A percentile compares a stretch with the other conserved stretches of the same genome.
phyloP scores from a whole-genome alignment of 352 stramenopile species.

The Phytopythium montanum region DNA sequence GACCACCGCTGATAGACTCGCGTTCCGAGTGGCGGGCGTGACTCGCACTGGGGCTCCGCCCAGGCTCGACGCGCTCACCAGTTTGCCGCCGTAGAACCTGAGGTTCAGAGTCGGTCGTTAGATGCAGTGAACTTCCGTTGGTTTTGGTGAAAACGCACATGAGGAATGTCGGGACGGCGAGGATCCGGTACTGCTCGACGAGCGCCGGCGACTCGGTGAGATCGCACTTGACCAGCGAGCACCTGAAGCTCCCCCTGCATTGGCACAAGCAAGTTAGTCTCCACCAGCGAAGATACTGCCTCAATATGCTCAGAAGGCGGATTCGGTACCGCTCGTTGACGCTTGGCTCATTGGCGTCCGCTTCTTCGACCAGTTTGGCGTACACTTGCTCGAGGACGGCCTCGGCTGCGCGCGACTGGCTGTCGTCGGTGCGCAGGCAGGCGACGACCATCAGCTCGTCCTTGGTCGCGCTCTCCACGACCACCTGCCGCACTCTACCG shows the following conservation, averaged over 20 bases:
- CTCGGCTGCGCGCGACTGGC: conserved; percentile 46
- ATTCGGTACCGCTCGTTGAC: not conserved
- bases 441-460: conserved; percentile 66
- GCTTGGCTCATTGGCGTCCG: not conserved
- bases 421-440: conserved; percentile 65
- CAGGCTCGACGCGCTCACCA: conserved; percentile 62
- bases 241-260: conserved; percentile 28
- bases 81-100: conserved; percentile 59
- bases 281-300: not conserved
- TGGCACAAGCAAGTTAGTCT: not conserved
- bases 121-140: not conserved
- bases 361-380: conserved; percentile 19
- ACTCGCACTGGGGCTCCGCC: conserved; percentile 49
- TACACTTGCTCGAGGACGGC: conserved; percentile 61
- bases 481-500: conserved; percentile 40
- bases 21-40: conserved; percentile 52
- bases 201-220: conserved; percentile 56
- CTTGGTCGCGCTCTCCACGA: conserved; percentile 26
- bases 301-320: not conserved
- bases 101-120: not conserved
- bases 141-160: conserved; percentile 26
- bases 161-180: conserved; percentile 69
- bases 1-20: conserved; percentile 47
- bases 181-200: conserved; percentile 61
- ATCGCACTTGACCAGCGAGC: conserved; percentile 66